Conservation (phyloP, 345 rosid genomes). For the Citrus trifoliata region DNA sequence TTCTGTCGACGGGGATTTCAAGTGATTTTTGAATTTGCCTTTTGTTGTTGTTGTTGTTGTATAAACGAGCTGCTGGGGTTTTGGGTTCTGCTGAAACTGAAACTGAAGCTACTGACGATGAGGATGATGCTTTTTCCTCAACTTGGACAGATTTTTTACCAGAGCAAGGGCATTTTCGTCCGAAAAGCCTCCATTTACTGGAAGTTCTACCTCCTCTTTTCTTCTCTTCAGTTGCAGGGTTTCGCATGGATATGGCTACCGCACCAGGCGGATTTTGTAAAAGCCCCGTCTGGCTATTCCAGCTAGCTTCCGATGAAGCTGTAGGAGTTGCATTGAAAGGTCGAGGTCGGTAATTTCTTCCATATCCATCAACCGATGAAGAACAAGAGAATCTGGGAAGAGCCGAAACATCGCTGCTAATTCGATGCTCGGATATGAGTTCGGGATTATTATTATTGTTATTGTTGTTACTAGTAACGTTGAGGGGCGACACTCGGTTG, state of each 20-base stretch:
- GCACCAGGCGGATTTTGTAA: conserved; percentile 62
- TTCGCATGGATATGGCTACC: conserved; percentile 34
- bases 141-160: conserved; percentile 74
- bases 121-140: conserved; percentile 31
- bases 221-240: conserved; percentile 17
- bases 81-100: conserved; percentile 17
- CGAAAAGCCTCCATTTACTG: conserved; percentile 48
- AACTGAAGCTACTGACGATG: background rate
- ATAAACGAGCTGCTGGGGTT: conserved; percentile 17
- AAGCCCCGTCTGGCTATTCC: conserved; percentile 87
- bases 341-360: conserved; percentile 34
- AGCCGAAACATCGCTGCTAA: conserved; percentile 14
- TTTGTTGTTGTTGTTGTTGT: background rate
- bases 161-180: conserved; percentile 66
- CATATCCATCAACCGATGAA: conserved; percentile 50
- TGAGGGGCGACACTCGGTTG: conserved; percentile 31
- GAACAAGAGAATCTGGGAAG: conserved; percentile 54
- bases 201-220: conserved; percentile 17
- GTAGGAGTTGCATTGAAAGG: conserved; percentile 59
- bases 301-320: conserved; percentile 84
- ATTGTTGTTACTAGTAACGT: conserved; percentile 10
- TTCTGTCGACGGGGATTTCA: background rate
- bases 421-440: conserved; percentile 17
- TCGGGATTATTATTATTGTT: conserved; percentile 1
- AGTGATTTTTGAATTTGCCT: background rate